Percentiles rank a stretch among this genome's conserved stretches.
phyloP scores from a whole-genome alignment of 768 basidiomycete species.

The Suillus plorans region DNA sequence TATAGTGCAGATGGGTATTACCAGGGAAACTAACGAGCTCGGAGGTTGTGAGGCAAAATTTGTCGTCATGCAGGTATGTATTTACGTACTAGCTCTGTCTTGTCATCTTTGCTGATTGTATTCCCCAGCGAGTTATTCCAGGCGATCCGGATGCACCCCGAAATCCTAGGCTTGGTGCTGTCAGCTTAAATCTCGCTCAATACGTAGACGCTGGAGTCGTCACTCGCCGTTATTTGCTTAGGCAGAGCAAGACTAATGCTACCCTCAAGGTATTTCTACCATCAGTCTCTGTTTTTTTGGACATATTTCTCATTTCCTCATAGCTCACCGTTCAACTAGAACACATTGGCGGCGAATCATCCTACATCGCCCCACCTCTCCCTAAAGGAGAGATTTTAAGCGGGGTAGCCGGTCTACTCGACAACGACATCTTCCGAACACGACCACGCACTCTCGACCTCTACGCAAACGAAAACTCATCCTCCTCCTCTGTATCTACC shows the following conservation, averaged over 20 bases:
- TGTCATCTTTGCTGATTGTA: neutral
- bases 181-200: slow-evolving; percentile 73
- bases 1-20: slow-evolving; percentile 59
- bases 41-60: slow-evolving; percentile 63
- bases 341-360: slow-evolving; percentile 51
- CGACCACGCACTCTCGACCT: slow-evolving; percentile 53
- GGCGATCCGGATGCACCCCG: slow-evolving; percentile 56
- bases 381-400: slow-evolving; percentile 72
- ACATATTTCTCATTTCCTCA: neutral
- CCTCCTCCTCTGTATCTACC: slow-evolving; percentile 32
- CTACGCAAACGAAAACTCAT: slow-evolving; percentile 26
- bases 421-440: slow-evolving; percentile 52
- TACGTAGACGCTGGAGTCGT: slow-evolving; percentile 61
- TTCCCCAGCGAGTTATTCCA: slow-evolving; percentile 51
- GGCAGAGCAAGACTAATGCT: slow-evolving; percentile 78
- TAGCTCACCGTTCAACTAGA: slow-evolving; percentile 58
- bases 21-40: slow-evolving; percentile 48
- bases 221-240: slow-evolving; percentile 63
- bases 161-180: slow-evolving; percentile 61
- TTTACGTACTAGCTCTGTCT: neutral
- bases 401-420: slow-evolving; percentile 62
- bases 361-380: slow-evolving; percentile 64
- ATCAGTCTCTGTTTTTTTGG: neutral
- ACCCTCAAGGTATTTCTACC: slow-evolving; percentile 57
- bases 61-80: slow-evolving; percentile 53